Conservation (phyloP, 2,329 filamentous ascomycete genomes). For the Colletotrichum limetticola region DNA sequence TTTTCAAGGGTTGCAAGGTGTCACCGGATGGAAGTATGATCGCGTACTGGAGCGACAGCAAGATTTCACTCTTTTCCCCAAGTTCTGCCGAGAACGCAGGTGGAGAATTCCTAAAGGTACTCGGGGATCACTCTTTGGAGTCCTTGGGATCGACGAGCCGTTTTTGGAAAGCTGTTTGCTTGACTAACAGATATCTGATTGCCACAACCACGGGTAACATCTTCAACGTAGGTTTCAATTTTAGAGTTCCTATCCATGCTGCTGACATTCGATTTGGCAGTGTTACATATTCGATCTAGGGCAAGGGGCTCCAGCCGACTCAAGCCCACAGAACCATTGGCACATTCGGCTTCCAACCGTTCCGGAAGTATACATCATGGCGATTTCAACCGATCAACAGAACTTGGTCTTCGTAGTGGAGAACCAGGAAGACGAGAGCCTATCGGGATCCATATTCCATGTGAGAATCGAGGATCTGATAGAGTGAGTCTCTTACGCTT, state of each 20-base stretch:
- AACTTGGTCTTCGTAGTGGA: neutral
- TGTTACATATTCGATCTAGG: neutral
- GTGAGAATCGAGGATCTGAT: neutral
- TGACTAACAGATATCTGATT: conserved; percentile 5
- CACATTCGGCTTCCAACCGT: neutral
- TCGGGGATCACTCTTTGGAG: neutral
- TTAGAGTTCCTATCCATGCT: neutral
- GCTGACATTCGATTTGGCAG: neutral
- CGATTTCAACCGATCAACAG: neutral
- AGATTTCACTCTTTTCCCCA: neutral
- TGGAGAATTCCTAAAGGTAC: neutral
- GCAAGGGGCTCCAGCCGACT: neutral
- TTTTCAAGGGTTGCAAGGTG: neutral
- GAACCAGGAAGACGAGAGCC: neutral
- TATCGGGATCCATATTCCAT: neutral
- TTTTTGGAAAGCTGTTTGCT: conserved; percentile 1
- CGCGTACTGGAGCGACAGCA: conserved; percentile 2
- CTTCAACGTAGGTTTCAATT: neutral
- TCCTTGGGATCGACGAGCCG: neutral
- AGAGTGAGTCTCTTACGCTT: neutral
- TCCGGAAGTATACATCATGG: neutral
- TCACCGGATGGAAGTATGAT: neutral
- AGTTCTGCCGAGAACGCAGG: neutral
- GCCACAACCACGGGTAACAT: neutral
- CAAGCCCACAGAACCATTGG: neutral